Evolutionary conservation across 192 early-diverging fungal species (phyloP).

Genomic region (Backusella psychrophila): DNA sequence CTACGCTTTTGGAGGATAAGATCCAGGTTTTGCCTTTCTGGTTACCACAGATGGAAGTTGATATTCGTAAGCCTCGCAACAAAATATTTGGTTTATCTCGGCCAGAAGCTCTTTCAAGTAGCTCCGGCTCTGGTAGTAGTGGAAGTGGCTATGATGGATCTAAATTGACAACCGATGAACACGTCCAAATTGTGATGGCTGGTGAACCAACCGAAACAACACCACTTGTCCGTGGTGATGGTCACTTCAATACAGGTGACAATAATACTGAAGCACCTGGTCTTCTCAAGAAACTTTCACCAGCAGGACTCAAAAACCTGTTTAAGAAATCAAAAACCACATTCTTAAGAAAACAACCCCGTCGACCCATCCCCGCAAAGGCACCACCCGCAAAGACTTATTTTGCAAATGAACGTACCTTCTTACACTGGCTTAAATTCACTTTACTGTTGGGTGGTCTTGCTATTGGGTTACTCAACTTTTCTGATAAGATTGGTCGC

Average conservation of each 20-base stretch:
- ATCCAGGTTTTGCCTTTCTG: conserved; percentile 91
- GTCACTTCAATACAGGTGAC: neutral
- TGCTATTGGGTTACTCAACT: conserved; percentile 75
- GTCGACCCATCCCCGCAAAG: conserved; percentile 60
- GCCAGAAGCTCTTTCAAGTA: conserved; percentile 29
- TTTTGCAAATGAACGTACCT: conserved; percentile 94
- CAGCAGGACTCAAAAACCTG: conserved; percentile 30
- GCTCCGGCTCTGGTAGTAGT: conserved; percentile 31
- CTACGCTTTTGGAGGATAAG: conserved; percentile 78
- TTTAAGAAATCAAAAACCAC: conserved; percentile 33
- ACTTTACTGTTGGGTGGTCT: conserved; percentile 68
- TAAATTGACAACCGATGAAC: conserved; percentile 34
- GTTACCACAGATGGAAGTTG: conserved; percentile 92
- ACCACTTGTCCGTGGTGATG: conserved; percentile 21
- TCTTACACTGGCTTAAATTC: conserved; percentile 87
- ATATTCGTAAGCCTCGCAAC: conserved; percentile 81
- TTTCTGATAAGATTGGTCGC: conserved; percentile 70
- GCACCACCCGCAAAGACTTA: conserved; percentile 82
- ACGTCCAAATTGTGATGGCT: conserved; percentile 27
- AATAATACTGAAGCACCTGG: neutral
- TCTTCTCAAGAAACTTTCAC: conserved; percentile 29
- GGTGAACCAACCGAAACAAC: conserved; percentile 20
- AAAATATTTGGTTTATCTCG: conserved; percentile 51
- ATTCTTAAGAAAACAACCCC: conserved; percentile 6
- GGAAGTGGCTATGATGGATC: conserved; percentile 39